phyloP scores from a whole-genome alignment of 177 flowering plant genomes.

The Tripterygium wilfordii region DNA sequence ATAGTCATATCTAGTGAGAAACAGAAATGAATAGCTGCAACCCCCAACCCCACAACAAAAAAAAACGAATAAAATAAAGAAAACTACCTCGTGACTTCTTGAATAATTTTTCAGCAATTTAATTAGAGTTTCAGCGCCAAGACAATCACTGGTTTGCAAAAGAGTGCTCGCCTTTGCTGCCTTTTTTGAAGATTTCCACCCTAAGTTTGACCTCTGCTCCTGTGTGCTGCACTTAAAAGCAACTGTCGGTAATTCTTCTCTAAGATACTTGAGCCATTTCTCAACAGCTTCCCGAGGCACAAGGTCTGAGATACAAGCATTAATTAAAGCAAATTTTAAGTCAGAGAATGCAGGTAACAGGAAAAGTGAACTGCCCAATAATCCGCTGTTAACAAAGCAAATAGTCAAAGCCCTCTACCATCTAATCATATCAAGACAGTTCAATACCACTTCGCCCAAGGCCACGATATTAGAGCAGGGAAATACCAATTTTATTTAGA shows the following conservation, averaged over 20 bases:
- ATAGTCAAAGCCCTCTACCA: no score
- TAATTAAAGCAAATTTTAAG: neutral
- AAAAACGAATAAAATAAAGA: no score
- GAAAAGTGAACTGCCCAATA: neutral
- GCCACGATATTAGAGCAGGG: no score
- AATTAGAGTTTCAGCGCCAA: slow-evolving; percentile 92
- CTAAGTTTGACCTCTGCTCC: slow-evolving; percentile 77
- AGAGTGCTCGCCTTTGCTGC: slow-evolving; percentile 51
- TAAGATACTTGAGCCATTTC: slow-evolving; percentile 91
- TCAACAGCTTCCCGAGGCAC: slow-evolving; percentile 95
- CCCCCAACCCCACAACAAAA: neutral
- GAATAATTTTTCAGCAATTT: slow-evolving; percentile 90
- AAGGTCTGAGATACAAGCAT: slow-evolving; percentile 55
- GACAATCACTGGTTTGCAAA: slow-evolving; percentile 91
- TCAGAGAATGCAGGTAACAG: slow-evolving; percentile 1
- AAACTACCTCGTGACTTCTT: slow-evolving; percentile 96
- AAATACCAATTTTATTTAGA: slow-evolving; percentile 88
- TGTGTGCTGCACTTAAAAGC: slow-evolving; percentile 98
- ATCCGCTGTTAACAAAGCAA: no score
- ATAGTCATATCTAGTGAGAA: no score
- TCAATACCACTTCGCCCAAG: no score
- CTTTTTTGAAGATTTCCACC: slow-evolving; percentile 76
- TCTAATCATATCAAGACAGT: no score
- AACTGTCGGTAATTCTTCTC: slow-evolving; percentile 93
- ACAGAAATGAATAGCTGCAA: no score